phyloP scores from a whole-genome alignment of 1,284 basidiomycete species.

The Schizophyllum amplum region DNA sequence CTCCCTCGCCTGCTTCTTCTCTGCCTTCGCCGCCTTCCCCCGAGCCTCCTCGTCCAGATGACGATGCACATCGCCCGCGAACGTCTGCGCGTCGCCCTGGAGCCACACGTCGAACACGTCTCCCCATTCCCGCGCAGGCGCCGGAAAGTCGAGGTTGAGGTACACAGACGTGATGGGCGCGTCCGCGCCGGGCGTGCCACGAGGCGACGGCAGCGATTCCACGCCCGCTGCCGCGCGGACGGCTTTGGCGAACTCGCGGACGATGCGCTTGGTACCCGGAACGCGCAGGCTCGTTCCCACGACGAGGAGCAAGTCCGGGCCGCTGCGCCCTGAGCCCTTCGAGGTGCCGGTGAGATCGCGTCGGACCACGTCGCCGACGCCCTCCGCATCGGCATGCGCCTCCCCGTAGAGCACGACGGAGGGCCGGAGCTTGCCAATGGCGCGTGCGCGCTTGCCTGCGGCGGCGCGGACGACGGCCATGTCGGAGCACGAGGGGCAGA shows the following conservation, averaged over 20 bases:
- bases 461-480: conserved; percentile 64
- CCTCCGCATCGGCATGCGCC: conserved; percentile 80
- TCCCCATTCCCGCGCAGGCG: conserved; percentile 81
- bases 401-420: conserved; percentile 92
- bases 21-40: conserved; percentile 40
- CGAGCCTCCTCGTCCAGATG: conserved; percentile 46
- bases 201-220: conserved; percentile 27
- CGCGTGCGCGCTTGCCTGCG: conserved; percentile 74
- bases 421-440: conserved; percentile 76
- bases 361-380: conserved; percentile 73
- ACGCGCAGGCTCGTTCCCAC: conserved; percentile 88
- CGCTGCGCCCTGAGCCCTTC: conserved; percentile 55
- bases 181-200: conserved; percentile 31
- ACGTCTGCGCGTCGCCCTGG: conserved; percentile 81
- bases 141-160: conserved; percentile 86
- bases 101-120: conserved; percentile 90
- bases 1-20: conserved; percentile 44
- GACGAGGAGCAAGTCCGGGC: conserved; percentile 82
- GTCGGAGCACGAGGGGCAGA: conserved; percentile 74
- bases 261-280: conserved; percentile 89
- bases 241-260: conserved; percentile 85
- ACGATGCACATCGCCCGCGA: conserved; percentile 51
- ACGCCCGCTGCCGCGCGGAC: conserved; percentile 35
- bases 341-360: conserved; percentile 66
- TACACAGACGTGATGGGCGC: conserved; percentile 68